phyloP scores from a whole-genome alignment of 495 filamentous ascomycete species.

The Cladorrhinum samala region DNA sequence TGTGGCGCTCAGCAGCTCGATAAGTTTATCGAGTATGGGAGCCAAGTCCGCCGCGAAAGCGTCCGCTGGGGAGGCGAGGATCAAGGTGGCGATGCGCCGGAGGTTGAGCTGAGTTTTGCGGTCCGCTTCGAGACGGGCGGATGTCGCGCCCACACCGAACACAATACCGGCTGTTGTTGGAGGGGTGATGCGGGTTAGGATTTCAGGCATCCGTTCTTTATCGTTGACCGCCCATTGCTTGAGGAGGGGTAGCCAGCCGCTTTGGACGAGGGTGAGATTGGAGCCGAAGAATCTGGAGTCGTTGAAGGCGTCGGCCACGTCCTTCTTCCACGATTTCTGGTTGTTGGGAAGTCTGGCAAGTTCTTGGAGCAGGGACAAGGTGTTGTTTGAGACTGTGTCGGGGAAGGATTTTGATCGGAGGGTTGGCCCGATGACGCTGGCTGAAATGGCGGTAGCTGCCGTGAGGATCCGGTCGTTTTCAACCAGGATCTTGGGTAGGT shows the following conservation, averaged over 20 bases:
- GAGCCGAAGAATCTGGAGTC: constrained; percentile 76
- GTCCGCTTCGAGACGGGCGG: constrained; percentile 90
- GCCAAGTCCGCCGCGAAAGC: constrained; percentile 72
- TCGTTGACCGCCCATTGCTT: constrained; percentile 77
- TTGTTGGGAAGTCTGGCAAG: constrained; percentile 69
- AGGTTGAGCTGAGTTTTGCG: constrained; percentile 89
- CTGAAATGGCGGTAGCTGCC: constrained; percentile 72
- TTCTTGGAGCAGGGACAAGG: constrained; percentile 68
- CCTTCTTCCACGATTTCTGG: constrained; percentile 89
- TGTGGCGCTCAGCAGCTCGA: constrained; percentile 82
- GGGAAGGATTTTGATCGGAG: constrained; percentile 85
- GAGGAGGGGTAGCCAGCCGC: constrained; percentile 75
- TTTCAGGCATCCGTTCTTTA: constrained; percentile 79
- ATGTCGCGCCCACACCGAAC: constrained; percentile 93
- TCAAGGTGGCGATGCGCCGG: constrained; percentile 67
- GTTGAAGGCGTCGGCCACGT: constrained; percentile 85
- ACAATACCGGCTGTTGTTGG: constrained; percentile 95
- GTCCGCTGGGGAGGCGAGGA: constrained; percentile 68
- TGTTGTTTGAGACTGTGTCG: constrained; percentile 67
- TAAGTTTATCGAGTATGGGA: constrained; percentile 70
- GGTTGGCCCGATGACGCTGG: constrained; percentile 73
- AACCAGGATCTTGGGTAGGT: constrained; percentile 76
- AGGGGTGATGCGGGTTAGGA: constrained; percentile 68
- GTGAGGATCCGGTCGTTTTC: constrained; percentile 77
- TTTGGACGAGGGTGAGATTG: constrained; percentile 57